phyloP scores from a whole-genome alignment of 164 flowering plant genomes.

The Tetracentron sinense region DNA sequence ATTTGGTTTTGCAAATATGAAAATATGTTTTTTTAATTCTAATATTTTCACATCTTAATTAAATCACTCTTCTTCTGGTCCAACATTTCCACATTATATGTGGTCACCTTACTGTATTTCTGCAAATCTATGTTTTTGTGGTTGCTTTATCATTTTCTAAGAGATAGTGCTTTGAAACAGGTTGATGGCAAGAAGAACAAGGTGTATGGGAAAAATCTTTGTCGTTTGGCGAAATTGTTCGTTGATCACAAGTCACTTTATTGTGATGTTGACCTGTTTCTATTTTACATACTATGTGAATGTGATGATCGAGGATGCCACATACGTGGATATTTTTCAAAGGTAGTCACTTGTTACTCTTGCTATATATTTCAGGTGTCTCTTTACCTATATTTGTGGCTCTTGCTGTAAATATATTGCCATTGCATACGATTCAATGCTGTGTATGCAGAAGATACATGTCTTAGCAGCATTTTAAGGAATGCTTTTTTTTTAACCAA shows the following conservation, averaged over 20 bases:
- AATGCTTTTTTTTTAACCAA: too few species aligned
- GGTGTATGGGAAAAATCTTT: constrained; percentile 94
- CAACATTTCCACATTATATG: not conserved
- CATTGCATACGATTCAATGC: not conserved
- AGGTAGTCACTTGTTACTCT: constrained; percentile 41
- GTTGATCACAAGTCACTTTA: constrained; percentile 99
- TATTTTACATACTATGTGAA: constrained; percentile 90
- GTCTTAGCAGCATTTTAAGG: not conserved
- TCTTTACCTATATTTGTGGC: not conserved
- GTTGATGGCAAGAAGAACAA: constrained; percentile 99
- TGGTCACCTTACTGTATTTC: not conserved
- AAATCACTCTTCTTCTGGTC: not conserved
- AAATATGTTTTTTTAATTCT: not conserved
- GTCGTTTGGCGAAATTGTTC: constrained; percentile 91
- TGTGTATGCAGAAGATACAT: not conserved
- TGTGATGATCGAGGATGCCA: constrained; percentile 99
- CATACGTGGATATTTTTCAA: constrained; percentile 99
- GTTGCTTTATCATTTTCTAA: not conserved
- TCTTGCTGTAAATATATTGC: not conserved
- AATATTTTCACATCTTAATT: not conserved
- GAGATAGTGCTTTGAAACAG: constrained; percentile 38
- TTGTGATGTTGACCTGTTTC: constrained; percentile 94
- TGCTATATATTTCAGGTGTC: not conserved
- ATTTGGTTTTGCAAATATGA: not conserved
- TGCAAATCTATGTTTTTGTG: not conserved